Base-by-base conservation (phyloP, 495 filamentous ascomycete genomes). In the Apodospora peruviana region DNA sequence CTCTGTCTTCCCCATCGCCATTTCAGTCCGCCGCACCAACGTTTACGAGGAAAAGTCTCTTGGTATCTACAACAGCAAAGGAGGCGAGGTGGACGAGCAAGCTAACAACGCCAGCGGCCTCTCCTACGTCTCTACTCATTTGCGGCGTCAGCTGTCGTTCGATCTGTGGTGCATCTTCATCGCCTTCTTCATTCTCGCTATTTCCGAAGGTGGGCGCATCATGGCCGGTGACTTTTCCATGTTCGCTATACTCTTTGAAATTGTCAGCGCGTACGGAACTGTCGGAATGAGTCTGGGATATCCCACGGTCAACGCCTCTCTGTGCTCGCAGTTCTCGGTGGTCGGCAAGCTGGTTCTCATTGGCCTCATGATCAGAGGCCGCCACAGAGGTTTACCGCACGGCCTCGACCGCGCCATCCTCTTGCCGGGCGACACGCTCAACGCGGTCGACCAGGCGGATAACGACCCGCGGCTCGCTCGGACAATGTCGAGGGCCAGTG, bases 41-140 rank as follows among this genome's bases (percentile, higher is more conserved):
- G 91, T 96, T 9, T 97, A 97, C 73, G 91, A 97, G 66, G 91
- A 97, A 62, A 86, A 86, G 57, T 91, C 87, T 45, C 78, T 97
- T 9, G 91, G 91, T 2, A 79, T 97, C 18, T 96, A 88, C 58
- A 66, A 59, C 38, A 59, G 57, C 16, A 23, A 55, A 22, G 61
- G 61, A 21, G 19, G 59, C 18, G 66, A 69, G 0, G 75, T 81
- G 5, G 62, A 60, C 8, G 76, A 83, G n/a, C 67, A 73, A 24
- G 57, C 65, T 3, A 59, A 55, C 1, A 69, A 70, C 37, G 77
- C 68, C 7, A 54, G 34, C 21, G 80, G 85, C 32, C 78, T 86
- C 22, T 89, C 80, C 49, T 96, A 96, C 56, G 83, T 96, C 45
- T 86, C 87, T 11, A 79, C 86, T 32, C 91, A 97, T 75, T 77